Percentiles rank a stretch among this genome's conserved stretches.
These are phyloP conservation scores for Penicillium palitans DNA, from an alignment of 2,329 filamentous ascomycete species.

Conservation along the genomic window DNA sequence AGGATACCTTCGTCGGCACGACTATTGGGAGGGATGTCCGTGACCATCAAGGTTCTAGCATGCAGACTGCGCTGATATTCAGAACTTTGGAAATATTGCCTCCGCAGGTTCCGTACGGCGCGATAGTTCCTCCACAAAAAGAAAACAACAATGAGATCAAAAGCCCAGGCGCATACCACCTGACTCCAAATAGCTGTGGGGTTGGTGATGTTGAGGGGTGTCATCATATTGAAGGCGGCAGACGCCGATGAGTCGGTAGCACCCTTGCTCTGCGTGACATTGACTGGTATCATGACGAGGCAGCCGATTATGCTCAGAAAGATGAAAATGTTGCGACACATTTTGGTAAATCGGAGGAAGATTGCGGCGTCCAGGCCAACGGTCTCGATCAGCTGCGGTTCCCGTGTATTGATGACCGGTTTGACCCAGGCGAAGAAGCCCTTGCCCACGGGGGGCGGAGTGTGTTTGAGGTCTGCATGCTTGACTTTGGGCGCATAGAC, in stretches of 20 bases:
- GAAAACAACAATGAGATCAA: conserved; percentile 71
- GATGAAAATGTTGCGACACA: conserved; percentile 90
- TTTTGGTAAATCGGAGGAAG: conserved; percentile 83
- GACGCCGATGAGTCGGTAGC: conserved; percentile 21
- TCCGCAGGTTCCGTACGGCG: conserved; percentile 68
- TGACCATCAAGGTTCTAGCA: conserved; percentile 68
- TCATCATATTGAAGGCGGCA: conserved; percentile 47
- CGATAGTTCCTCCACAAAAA: conserved; percentile 92
- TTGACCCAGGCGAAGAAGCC: conserved; percentile 84
- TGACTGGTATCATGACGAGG: conserved; percentile 77
- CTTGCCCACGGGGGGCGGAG: conserved; percentile 81
- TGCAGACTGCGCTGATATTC: conserved; percentile 90
- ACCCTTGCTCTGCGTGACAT: conserved; percentile 57
- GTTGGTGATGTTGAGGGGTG: conserved; percentile 51
- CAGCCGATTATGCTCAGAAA: conserved; percentile 71
- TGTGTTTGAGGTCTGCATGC: conserved; percentile 85
- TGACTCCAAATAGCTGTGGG: conserved; percentile 57
- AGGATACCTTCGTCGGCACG: conserved; percentile 85
- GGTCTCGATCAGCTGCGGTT: conserved; percentile 73
- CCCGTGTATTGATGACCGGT: conserved; percentile 74
- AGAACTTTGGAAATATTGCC: conserved; percentile 76
- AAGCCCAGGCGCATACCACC: conserved; percentile 60
- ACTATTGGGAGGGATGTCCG: conserved; percentile 75
- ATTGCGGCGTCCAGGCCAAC: conserved; percentile 89
- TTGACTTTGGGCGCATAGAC: conserved; percentile 95